Evolutionary conservation across 129 eudicot species (phyloP), one percentile per base, ranked within the genome.

Genomic region (Kitagawia praeruptora): DNA sequence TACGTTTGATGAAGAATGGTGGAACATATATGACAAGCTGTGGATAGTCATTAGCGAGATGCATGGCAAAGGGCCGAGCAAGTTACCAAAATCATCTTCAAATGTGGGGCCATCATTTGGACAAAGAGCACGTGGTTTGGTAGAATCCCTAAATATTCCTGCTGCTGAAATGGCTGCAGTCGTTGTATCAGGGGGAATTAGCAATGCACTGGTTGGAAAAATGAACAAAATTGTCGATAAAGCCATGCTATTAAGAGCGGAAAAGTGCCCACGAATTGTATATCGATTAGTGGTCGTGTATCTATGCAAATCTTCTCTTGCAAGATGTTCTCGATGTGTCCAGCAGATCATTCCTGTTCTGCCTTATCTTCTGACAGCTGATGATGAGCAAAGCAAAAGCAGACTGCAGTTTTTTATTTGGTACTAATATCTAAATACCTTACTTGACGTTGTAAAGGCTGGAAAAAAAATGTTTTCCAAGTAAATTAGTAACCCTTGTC

Each of bases 101-200:
- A 64, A 85, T 44, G 76, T 54, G 6, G 89, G 85, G 31, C 97
- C 99, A 78, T 90, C 99, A 77, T 87, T 96, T 81, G 90, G 97
- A 51, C 99, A 96, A 89, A 86, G 99, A 86, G 99, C 98, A 51
- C 98, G 98, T 82, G 97, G 97, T 39, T 86, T 96, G 90, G 99
- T 96, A 28, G 99, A 96, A 82, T 96, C 99, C 8, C 81, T 96
- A 78, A 96, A 96, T 85, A 96, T 96, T 44, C 99, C 99, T 64
- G 98, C 99, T 48, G 99, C 99, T 46, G 99, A 96, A 87, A 96
- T 96, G 99, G 99, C 99, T 54, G 99, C 99, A 27, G 97, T 83
- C 37, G 97, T 92, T 44, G 99, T 90, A 69, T 89, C 99, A 4
- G 97, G 96, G 39, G 97, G 97, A 38, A 85, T 96, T 75, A 86